Base-by-base conservation (phyloP, 2,329 filamentous ascomycete species). In the Talaromyces piceae region DNA sequence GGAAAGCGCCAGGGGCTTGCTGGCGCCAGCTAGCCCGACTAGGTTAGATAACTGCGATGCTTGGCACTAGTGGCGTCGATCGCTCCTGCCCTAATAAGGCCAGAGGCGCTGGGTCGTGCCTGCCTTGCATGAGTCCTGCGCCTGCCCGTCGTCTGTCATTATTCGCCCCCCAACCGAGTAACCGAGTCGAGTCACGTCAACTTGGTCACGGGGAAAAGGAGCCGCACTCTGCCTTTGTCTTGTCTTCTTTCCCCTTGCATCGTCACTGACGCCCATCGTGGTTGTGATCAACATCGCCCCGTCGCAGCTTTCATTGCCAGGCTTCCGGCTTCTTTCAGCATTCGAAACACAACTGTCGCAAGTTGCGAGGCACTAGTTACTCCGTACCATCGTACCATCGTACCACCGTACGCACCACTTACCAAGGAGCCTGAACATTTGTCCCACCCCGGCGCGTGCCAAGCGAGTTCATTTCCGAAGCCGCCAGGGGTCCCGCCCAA, bases 41-140 rank as follows among this genome's bases (percentile, higher is more conserved):
- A n/a, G n/a, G n/a, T n/a, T n/a, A n/a, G n/a, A n/a, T n/a, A n/a
- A n/a, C n/a, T n/a, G n/a, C n/a, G n/a, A n/a, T n/a, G n/a, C n/a
- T n/a, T n/a, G n/a, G n/a, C n/a, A n/a, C 51, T 53, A 49, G 46
- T 49, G 47, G 41, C 46, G 51, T n/a, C 16, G 51, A 49, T 49
- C 46, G 33, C 39, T 43, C 39, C 39, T 43, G 3, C 39, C 39
- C 6, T n/a, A n/a, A n/a, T n/a, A n/a, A 20, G 20, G 9, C 33
- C 33, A 37, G 33, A 13, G 13, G 33, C 3, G 7, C 3, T n/a
- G 5, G 30, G 2, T 16, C 31, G 31, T 18, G n/a, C 33, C 33
- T 37, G 7, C 33, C 31, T 11, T 11, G 30, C 13, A 31, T 11
- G 30, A 31, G 30, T n/a, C n/a, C n/a, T n/a, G 30, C 13, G 30